Percentiles rank a stretch among this genome's conserved stretches.
Conservation (phyloP, 2,329 filamentous ascomycete species). For the Pyrenophora tritici-repentis region DNA sequence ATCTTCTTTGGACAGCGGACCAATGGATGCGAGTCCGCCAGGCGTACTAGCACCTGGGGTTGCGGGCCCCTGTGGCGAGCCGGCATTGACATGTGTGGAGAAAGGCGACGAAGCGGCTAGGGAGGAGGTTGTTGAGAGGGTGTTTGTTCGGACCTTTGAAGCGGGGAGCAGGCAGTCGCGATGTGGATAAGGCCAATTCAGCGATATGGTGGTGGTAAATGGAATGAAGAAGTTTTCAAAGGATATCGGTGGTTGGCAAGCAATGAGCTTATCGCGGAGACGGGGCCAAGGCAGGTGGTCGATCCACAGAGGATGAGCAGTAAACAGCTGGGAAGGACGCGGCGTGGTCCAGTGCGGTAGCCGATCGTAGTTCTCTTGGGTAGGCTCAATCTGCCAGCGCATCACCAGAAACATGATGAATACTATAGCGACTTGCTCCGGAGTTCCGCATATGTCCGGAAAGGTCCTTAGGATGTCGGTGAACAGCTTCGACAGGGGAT, state of each 20-base stretch:
- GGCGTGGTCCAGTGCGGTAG: conserved; percentile 76
- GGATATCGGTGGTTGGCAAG: conserved; percentile 60
- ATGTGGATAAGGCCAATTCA: conserved; percentile 85
- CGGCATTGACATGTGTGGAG: conserved; percentile 38
- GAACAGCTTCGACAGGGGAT: conserved; percentile 82
- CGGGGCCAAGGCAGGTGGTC: conserved; percentile 80
- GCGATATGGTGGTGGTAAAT: conserved; percentile 73
- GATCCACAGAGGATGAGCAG: conserved; percentile 77
- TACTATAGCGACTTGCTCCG: conserved; percentile 80
- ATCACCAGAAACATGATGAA: conserved; percentile 88
- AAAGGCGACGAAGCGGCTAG: conserved; percentile 34
- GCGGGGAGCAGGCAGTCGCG: conserved; percentile 67
- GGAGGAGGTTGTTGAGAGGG: conserved; percentile 33
- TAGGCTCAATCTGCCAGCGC: conserved; percentile 80
- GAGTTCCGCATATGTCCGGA: conserved; percentile 75
- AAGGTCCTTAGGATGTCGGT: conserved; percentile 86
- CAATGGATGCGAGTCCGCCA: conserved; percentile 13
- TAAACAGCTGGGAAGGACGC: conserved; percentile 66
- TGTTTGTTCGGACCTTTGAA: conserved; percentile 29
- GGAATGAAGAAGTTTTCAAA: conserved; percentile 86
- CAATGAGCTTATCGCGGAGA: conserved; percentile 71
- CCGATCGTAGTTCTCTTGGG: conserved; percentile 76
- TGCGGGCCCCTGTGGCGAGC: conserved; percentile 30
- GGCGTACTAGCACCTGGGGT: conserved; percentile 31
- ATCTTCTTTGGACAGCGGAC: conserved; percentile 31